Evolutionary conservation across 2,329 filamentous ascomycete species (phyloP).

Genomic region (Emmonsia crescens): DNA sequence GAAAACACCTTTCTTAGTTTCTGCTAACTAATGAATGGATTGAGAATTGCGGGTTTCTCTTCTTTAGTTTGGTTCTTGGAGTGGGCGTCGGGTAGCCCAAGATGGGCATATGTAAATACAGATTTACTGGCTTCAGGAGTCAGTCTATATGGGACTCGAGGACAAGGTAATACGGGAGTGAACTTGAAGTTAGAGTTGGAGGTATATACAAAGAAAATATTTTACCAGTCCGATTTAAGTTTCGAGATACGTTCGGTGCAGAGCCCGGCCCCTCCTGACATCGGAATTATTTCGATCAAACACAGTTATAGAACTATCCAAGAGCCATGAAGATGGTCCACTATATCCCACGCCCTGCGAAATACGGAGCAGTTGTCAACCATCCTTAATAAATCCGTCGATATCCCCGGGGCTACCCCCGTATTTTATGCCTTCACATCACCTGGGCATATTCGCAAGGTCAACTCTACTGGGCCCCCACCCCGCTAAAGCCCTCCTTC

Average conservation of each 20-base stretch:
- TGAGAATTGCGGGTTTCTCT: not conserved
- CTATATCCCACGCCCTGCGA: not conserved
- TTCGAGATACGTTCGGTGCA: not conserved
- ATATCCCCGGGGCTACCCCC: not conserved
- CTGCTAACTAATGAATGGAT: not conserved
- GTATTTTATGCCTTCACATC: not conserved
- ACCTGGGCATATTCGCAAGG: not conserved
- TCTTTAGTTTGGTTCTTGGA: not conserved
- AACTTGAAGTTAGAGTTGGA: no score
- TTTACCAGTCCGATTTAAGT: not conserved
- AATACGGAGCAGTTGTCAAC: not conserved
- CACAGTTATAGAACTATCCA: not conserved
- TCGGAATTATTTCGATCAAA: not conserved
- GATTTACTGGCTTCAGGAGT: not conserved
- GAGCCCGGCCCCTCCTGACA: not conserved
- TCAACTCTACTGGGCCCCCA: not conserved
- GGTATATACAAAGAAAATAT: no score
- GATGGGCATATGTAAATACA: not conserved
- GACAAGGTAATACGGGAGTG: no score
- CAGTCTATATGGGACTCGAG: no score
- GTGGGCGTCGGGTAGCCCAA: not conserved
- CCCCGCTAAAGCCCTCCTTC: constrained; percentile 16
- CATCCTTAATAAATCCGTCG: not conserved
- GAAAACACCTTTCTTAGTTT: not conserved
- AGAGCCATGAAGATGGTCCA: not conserved